Base-by-base conservation (phyloP, 441 rosid genomes). In the Pelargonium australe region DNA sequence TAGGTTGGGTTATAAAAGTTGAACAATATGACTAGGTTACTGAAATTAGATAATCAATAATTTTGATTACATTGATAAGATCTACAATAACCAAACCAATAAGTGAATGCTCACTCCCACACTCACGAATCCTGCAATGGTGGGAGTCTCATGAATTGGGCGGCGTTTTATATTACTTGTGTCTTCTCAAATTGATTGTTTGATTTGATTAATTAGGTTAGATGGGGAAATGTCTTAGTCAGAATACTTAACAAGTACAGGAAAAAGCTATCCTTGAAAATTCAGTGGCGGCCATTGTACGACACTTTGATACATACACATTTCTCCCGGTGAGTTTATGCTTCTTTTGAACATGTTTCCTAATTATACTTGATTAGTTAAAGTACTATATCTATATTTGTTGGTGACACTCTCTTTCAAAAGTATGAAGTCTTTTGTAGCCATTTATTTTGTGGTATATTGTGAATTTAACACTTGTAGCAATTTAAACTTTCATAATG, bases 231-330 rank as follows among this genome's bases (percentile, higher is more conserved):
- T 81, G 65, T 88, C 68, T 78, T 90, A 82, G 91, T 88, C 73
- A 87, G 87, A 80, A 60, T 92, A 76, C 87, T 92, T 71, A 92
- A 89, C 78, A 89, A 85, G 81, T 89, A 85, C 65, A 87, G 87
- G 47, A 90, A 86, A 85, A 89, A 86, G 85, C 76, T 95, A 85
- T 74, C 85, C 70, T 71, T 92, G 82, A 84, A 82, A 80, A 81
- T 90, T 62, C 88, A 81, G 72, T 95, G 99, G 99, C 87, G 89
- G 75, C 99, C 97, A 69, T 79, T 95, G 70, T 95, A 92, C 81
- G 98, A 92, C 75, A 83, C 96, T 76, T 80, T 92, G 65, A 75
- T 90, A 76, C 84, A 88, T 67, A 86, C 99, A 25, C 99, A 95
- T 82, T 95, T 86, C 80, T 79, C 96, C 61, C 87, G 99, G 99